phyloP scores from a whole-genome alignment of 73 alveolate genomes.

The Paramecium octaurelia region DNA sequence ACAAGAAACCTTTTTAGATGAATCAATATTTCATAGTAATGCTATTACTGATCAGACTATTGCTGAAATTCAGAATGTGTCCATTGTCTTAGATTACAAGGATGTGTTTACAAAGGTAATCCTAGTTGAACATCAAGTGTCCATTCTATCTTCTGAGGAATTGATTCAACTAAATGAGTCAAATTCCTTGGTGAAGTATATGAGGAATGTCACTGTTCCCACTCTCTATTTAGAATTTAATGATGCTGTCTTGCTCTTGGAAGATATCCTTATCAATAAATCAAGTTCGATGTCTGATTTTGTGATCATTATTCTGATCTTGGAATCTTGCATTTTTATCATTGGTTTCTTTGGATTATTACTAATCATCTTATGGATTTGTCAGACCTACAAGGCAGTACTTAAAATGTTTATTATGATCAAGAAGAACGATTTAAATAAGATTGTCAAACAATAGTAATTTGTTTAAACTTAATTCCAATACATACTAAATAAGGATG shows the following conservation, averaged over 20 bases:
- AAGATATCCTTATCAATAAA: not conserved
- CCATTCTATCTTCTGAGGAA: not conserved
- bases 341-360: conserved; percentile 24
- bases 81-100: not conserved
- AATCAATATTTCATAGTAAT: not conserved
- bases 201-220: not conserved
- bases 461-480: not conserved
- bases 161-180: not conserved
- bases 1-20: conserved; percentile 6
- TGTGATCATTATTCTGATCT: not conserved
- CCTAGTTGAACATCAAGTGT: not conserved
- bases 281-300: not conserved
- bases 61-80: not conserved
- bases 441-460: not conserved
- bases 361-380: conserved; percentile 11
- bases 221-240: not conserved
- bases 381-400: conserved; percentile 23
- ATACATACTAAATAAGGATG: conserved; percentile 6
- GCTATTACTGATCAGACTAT: not conserved
- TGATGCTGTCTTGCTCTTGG: not conserved
- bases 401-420: not conserved
- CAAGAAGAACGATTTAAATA: not conserved
- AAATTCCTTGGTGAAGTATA: not conserved
- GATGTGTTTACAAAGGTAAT: not conserved
- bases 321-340: conserved; percentile 7